A percentile compares a stretch with the other conserved stretches of the same genome.
Conservation (phyloP, 306 rosid genomes). For the Trifolium pratense region DNA sequence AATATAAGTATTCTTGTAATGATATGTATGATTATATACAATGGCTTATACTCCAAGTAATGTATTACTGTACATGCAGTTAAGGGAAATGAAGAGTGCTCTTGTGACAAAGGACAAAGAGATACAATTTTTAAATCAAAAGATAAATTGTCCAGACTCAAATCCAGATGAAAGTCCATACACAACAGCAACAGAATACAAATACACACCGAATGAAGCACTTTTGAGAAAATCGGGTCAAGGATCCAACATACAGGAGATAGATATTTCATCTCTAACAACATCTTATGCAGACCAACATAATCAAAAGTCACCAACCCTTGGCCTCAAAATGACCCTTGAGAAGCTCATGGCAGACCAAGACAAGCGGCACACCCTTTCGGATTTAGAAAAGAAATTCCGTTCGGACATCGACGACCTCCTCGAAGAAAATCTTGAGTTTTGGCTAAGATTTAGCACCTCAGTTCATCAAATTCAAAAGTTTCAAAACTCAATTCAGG, state of each 20-base stretch:
- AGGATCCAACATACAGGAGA: slow-evolving; percentile 44
- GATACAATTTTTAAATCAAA: slow-evolving; percentile 61
- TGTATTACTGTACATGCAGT: slow-evolving; percentile 31
- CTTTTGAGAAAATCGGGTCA: slow-evolving; percentile 38
- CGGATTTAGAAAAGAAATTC: slow-evolving; percentile 60
- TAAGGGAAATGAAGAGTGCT: slow-evolving; percentile 67
- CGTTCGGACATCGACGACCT: slow-evolving; percentile 71
- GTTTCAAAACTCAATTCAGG: slow-evolving; percentile 79
- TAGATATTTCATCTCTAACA: slow-evolving; percentile 33
- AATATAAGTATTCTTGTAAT: background rate
- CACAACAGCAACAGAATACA: slow-evolving; percentile 53
- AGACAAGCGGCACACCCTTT: slow-evolving; percentile 42
- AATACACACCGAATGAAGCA: slow-evolving; percentile 56
- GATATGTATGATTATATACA: background rate
- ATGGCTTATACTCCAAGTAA: background rate
- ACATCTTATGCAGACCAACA: slow-evolving; percentile 40
- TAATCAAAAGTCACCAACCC: slow-evolving; percentile 1
- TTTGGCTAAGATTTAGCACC: slow-evolving; percentile 88
- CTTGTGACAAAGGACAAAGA: slow-evolving; percentile 63
- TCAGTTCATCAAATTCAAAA: slow-evolving; percentile 88
- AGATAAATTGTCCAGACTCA: slow-evolving; percentile 37
- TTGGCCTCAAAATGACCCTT: slow-evolving; percentile 20
- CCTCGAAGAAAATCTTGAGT: slow-evolving; percentile 78
- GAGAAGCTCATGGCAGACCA: slow-evolving; percentile 41
- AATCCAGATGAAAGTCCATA: slow-evolving; percentile 59